Evolutionary conservation across 2,329 filamentous ascomycete genomes (phyloP), one percentile per base, ranked within the genome.

Genomic region (Delphinella strobiligena): DNA sequence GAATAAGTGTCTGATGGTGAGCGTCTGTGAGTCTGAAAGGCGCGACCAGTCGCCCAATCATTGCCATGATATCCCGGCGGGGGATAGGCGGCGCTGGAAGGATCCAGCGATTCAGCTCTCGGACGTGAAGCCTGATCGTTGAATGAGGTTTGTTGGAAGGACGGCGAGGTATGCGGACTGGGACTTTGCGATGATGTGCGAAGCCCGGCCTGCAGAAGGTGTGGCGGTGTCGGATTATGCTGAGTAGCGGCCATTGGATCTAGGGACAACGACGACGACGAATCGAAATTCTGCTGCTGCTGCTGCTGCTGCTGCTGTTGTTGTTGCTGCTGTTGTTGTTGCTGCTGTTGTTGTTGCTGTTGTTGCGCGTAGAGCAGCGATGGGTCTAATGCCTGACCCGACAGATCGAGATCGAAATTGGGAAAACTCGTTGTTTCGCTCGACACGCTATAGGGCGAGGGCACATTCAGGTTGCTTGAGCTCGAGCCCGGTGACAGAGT

Each of bases 1-100:
- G 87, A 94, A 53, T 81, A 86, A 51, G 66, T 62, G 49, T 95
- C 89, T n/a, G 88, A 95, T 1, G 85, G 83, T 29, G 76, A 79
- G 53, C 88, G 77, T 50, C 87, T 75, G 56, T 95, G 89, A n/a
- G 75, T 70, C 49, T 84, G 80, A 54, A 93, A 95, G 29, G 66
- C 62, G 49, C 72, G 71, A 54, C 65, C 67, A 24, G 67, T 65
- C 42, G 62, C 60, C 76, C 77, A 81, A 45, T 81, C 76, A 34
- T 63, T 62, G 36, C 66, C 62, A 34, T 63, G 58, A 32, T 43
- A 43, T n/a, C 41, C 41, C 8, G 24, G 36, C 38, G 65, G 63
- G 32, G 70, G 64, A 49, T 72, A 80, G 36, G 73, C 71, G 2
- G 75, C 72, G 47, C 65, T 75, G 5, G 68, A 64, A 4, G 76